Evolutionary conservation across 345 rosid species (phyloP).

Genomic region (Linum lewisii): DNA sequence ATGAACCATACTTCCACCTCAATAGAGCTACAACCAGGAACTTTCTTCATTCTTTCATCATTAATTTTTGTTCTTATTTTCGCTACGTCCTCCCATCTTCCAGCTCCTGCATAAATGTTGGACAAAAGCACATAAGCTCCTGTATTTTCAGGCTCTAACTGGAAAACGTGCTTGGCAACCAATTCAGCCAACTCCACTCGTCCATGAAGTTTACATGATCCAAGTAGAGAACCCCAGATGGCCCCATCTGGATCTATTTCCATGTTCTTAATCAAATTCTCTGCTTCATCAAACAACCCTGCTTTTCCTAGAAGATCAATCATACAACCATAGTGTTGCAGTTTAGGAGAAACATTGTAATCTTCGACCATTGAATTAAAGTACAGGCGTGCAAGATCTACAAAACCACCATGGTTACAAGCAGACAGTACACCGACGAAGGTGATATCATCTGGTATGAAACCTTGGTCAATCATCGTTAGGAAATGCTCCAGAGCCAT

Average conservation of each 20-base stretch:
- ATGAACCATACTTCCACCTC: conserved; percentile 61
- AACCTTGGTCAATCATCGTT: conserved; percentile 37
- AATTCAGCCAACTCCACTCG: conserved; percentile 44
- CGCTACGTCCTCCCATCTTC: conserved; percentile 67
- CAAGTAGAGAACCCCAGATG: conserved; percentile 69
- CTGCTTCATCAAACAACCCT: conserved; percentile 56
- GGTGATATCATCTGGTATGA: conserved; percentile 57
- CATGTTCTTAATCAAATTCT: conserved; percentile 40
- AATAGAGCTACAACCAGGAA: conserved; percentile 69
- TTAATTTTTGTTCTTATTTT: conserved; percentile 40
- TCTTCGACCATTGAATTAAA: conserved; percentile 45
- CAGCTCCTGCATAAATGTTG: conserved; percentile 68
- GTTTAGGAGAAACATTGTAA: conserved; percentile 40
- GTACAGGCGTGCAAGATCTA: conserved; percentile 43
- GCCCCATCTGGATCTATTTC: conserved; percentile 55
- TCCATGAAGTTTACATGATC: conserved; percentile 52
- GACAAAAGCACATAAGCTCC: conserved; percentile 64
- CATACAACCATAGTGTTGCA: conserved; percentile 72
- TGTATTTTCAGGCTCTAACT: conserved; percentile 45
- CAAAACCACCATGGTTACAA: conserved; percentile 58
- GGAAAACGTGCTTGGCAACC: conserved; percentile 38
- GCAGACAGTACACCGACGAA: conserved; percentile 65
- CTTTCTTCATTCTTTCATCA: conserved; percentile 56
- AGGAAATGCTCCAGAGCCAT: conserved; percentile 22
- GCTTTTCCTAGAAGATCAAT: conserved; percentile 62